Evolutionary conservation across 106 monocot genomes (phyloP).

Genomic region (Dendrobium catenatum): DNA sequence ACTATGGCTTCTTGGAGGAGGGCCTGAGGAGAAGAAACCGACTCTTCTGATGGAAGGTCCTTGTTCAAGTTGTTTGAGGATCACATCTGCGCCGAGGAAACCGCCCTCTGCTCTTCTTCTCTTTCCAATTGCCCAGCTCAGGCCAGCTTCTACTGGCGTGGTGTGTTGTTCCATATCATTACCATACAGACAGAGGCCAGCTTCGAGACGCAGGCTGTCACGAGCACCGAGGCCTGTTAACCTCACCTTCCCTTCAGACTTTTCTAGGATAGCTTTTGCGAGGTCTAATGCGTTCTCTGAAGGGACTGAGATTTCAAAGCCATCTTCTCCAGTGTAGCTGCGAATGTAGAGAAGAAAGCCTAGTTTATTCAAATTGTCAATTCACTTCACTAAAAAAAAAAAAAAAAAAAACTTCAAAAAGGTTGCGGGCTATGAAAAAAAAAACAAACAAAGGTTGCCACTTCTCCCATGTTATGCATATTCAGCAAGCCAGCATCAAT

Average conservation of each 20-base stretch:
- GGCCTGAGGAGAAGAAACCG: slow-evolving; percentile 78
- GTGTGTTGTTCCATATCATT: slow-evolving; percentile 96
- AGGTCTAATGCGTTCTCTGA: slow-evolving; percentile 82
- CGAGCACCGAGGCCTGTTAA: slow-evolving; percentile 86
- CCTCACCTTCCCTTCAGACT: slow-evolving; percentile 79
- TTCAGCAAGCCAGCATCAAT: too few species aligned
- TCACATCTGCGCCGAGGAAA: slow-evolving; percentile 80
- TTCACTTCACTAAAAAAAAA: too few species aligned
- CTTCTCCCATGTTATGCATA: too few species aligned
- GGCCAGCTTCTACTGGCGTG: slow-evolving; percentile 85
- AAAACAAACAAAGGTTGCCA: too few species aligned
- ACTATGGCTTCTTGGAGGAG: slow-evolving; percentile 86
- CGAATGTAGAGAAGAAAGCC: slow-evolving; percentile 5
- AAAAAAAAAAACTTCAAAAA: too few species aligned
- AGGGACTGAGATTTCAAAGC: slow-evolving; percentile 92
- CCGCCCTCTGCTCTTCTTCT: slow-evolving; percentile 87
- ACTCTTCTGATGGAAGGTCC: slow-evolving; percentile 78
- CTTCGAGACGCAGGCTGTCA: slow-evolving; percentile 95
- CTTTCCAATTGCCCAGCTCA: slow-evolving; percentile 95
- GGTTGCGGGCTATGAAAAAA: too few species aligned
- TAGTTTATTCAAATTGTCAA: not conserved
- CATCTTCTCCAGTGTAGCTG: slow-evolving; percentile 97
- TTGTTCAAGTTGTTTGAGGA: slow-evolving; percentile 75
- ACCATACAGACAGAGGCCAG: slow-evolving; percentile 87
- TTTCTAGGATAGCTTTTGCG: slow-evolving; percentile 80